Conservation (phyloP, 2,329 filamentous ascomycete species). For the Monosporascus sp. region DNA sequence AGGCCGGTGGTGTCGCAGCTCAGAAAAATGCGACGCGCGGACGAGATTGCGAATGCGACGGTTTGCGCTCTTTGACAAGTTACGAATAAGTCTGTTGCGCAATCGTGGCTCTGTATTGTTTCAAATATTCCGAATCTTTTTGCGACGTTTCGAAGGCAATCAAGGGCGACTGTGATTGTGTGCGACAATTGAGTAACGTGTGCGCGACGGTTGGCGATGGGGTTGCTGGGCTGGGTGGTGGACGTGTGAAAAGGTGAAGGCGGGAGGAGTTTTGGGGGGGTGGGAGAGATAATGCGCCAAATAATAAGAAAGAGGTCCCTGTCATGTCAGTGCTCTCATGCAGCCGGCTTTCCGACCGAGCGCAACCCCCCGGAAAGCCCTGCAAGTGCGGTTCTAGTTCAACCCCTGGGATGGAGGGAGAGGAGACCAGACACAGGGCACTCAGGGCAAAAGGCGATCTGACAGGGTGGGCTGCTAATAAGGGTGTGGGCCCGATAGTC, state of each 20-base stretch:
- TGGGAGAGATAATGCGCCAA: slow-evolving; percentile 26
- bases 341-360: slow-evolving; percentile 6
- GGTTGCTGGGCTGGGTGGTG: slow-evolving; percentile 5
- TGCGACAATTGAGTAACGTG: neutral
- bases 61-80: neutral
- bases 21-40: slow-evolving; percentile 7
- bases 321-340: slow-evolving; percentile 4
- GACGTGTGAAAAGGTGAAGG: slow-evolving; percentile 18
- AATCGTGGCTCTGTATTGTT: neutral
- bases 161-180: neutral
- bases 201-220: neutral
- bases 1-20: slow-evolving; percentile 2
- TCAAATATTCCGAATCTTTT: neutral
- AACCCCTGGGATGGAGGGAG: neutral
- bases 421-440: neutral
- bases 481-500: neutral
- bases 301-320: slow-evolving; percentile 17
- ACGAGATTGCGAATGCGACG: neutral
- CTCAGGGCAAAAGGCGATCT: neutral
- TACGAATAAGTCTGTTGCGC: slow-evolving; percentile 1
- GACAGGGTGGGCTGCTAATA: neutral
- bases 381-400: neutral
- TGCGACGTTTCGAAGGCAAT: slow-evolving; percentile 2
- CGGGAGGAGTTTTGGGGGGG: slow-evolving; percentile 13
- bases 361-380: slow-evolving; percentile 8